Evolutionary conservation across 805 yeast genomes (phyloP), one percentile per base, ranked within the genome.

Genomic region (Candida dendrica): DNA sequence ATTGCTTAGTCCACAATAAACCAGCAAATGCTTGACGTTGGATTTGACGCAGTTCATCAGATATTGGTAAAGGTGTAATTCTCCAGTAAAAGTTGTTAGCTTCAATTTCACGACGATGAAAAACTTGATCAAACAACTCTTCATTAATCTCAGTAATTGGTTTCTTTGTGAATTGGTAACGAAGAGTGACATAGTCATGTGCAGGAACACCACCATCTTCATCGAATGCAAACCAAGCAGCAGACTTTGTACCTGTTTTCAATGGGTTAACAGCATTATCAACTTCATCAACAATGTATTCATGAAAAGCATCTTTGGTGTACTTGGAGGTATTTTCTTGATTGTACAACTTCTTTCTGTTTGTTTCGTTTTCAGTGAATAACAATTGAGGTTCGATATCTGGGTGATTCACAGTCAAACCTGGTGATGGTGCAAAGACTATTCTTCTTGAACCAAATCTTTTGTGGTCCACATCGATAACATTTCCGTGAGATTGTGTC

Each of bases 21-120:
- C 97, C 96, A 10, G 96, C 90, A 65, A 87, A 87, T 1, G 96
- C 95, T 66, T 89, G 97, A 56, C 96, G 75, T 67, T 89, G 96
- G 41, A 89, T 81, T 56, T 75, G 79, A 56, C 95, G 72, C 52
- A 89, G 69, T 45, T 84, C 84, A 46, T 84, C 89, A 20, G 85
- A 74, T 43, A 87, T 74, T 34, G 95, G 96, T 56, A 87, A 63
- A 5, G 96, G 96, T 11, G 90, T 75, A 33, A 89, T 75, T 58
- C 84, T 78, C 87, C 91, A 86, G 65, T 89, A 89, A 61, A 89
- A 89, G 40, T 88, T 90, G 54, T 90, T 96, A 11, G 96, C 96
- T 54, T 89, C 97, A 47, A 77, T 83, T 54, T 81, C 81, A 58
- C 96, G 79, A 37, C 75, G 70, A 24, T 76, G 79, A 52, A 90